Base-by-base conservation (phyloP, 2,329 filamentous ascomycete genomes). In the Botryosphaeria dothidea region DNA sequence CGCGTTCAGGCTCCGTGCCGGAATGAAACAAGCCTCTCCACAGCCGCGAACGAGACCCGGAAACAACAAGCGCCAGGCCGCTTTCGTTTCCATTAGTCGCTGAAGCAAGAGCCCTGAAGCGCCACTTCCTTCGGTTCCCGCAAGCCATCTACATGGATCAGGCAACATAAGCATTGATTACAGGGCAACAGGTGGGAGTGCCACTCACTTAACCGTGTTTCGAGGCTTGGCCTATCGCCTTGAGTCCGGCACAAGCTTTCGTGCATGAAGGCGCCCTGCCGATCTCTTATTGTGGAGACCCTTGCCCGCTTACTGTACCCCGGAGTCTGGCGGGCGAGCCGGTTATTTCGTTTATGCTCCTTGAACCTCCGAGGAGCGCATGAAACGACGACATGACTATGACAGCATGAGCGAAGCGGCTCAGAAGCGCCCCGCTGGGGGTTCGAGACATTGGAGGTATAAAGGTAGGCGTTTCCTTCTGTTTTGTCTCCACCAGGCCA, bases 311-410 rank as follows among this genome's bases (percentile, higher is more conserved):
- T 17, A 5, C 9, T 43, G 6, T 45, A 34, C 41, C 25, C 56
- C 56, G 38, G 56, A 60, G 27, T 60, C 4, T 21, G 27, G 27
- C 41, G 7, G 54, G 8, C 23, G 13, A 31, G 23, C 38, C 36
- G 41, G 56, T 60, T 46, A 60, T 60, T 60, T 60, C 56, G 56
- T 60, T 60, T 48, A 46, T 46, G 41, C 36, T 43, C 8, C 25
- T 31, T 57, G 52, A 15, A 2, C 7, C 51, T 21, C 21, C 21
- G 7, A 27, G 54, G 29, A 13, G 34, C 2, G n/a, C 41, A 45
- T 46, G 54, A 58, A 29, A 57, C 27, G 54, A 23, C 27, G 34
- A 21, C 27, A 34, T 52, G 29, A 13, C 17, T 13, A 29, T 52
- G 49, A 34, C 38, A 41, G 27, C 27, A 52, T 15, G 27, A 52